Conservation (phyloP, 495 filamentous ascomycete species). For the Penicillium canescens region DNA sequence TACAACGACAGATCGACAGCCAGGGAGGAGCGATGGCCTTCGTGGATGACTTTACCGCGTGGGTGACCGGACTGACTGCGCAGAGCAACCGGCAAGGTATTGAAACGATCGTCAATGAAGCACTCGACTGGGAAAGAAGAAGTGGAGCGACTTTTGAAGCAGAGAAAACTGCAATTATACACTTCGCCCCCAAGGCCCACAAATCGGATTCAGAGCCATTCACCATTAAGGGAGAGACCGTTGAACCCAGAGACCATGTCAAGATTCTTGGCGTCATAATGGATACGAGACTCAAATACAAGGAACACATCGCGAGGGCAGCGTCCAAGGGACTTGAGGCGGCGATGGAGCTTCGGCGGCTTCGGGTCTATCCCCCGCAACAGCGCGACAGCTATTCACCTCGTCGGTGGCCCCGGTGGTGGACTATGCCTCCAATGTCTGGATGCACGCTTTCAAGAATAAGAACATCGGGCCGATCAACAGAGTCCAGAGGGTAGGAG, state of each 20-base stretch:
- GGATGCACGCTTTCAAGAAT: conserved; percentile 26
- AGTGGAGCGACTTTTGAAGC: conserved; percentile 27
- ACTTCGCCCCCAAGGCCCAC: conserved; percentile 24
- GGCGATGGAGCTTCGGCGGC: conserved; percentile 31
- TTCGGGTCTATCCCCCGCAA: conserved; percentile 28
- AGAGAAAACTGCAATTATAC: conserved; percentile 28
- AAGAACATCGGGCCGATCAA: no score
- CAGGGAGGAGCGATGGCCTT: no score
- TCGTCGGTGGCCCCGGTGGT: conserved; percentile 28
- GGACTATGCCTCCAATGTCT: conserved; percentile 36
- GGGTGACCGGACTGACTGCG: no score
- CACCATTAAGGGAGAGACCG: conserved; percentile 24
- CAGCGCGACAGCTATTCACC: conserved; percentile 29
- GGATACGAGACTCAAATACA: conserved; percentile 26
- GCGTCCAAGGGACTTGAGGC: conserved; percentile 31
- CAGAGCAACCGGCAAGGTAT: conserved; percentile 23
- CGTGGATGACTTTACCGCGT: no score
- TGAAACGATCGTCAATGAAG: conserved; percentile 18
- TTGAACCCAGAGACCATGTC: conserved; percentile 20
- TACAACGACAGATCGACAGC: no score
- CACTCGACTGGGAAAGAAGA: conserved; percentile 24
- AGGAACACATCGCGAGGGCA: no score
- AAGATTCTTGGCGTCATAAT: conserved; percentile 24
- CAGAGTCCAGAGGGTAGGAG: conserved; percentile 31
- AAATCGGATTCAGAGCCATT: conserved; percentile 21